Percentiles rank a stretch among this genome's conserved stretches.
Conservation (phyloP, 2,329 filamentous ascomycete genomes). For the Hymenoscyphus infarciens region DNA sequence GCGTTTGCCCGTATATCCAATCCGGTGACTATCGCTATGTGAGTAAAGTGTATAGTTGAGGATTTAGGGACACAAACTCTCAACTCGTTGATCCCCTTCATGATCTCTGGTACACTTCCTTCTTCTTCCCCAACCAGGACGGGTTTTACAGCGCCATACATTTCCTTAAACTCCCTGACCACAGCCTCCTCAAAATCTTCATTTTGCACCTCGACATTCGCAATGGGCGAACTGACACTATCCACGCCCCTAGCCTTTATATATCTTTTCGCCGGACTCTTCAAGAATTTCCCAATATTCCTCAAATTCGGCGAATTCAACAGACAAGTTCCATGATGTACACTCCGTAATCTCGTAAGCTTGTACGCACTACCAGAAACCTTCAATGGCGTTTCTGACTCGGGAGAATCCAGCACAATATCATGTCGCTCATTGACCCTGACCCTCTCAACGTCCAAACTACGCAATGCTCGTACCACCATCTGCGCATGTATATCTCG, state of each 20-base stretch:
- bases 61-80: constrained; percentile 6
- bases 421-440: constrained; percentile 89
- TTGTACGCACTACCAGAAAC: constrained; percentile 95
- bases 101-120: constrained; percentile 8
- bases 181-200: constrained; percentile 51
- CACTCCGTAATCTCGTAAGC: constrained; percentile 71
- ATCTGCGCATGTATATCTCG: constrained; percentile 87
- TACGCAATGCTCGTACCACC: constrained; percentile 77
- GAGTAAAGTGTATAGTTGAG: background rate
- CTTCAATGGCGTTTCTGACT: constrained; percentile 55
- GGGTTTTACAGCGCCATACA: constrained; percentile 54
- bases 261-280: constrained; percentile 72
- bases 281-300: constrained; percentile 65
- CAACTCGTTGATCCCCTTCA: constrained; percentile 10
- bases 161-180: constrained; percentile 58
- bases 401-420: constrained; percentile 66
- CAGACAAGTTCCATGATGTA: constrained; percentile 93
- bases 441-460: constrained; percentile 54
- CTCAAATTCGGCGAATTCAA: constrained; percentile 71
- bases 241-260: constrained; percentile 83
- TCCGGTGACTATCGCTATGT: constrained; percentile 10
- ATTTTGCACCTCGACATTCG: constrained; percentile 66
- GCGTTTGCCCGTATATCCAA: constrained; percentile 18
- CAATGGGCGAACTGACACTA: constrained; percentile 81
- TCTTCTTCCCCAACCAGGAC: constrained; percentile 15